phyloP scores from a whole-genome alignment of 208 protist genomes.

The Lotmaria passim region DNA sequence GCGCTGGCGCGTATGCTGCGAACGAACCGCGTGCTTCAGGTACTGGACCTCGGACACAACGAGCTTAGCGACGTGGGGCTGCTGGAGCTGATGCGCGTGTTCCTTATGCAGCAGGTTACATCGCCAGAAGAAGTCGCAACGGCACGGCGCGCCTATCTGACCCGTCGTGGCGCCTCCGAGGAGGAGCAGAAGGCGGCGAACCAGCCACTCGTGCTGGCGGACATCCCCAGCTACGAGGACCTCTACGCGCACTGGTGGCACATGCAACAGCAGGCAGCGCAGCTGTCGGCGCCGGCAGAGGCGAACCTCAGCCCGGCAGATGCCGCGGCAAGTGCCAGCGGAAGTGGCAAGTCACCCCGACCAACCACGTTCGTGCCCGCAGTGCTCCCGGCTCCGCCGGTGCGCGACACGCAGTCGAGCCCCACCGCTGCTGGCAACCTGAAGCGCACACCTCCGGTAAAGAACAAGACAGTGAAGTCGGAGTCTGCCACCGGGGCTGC shows the following conservation, averaged over 20 bases:
- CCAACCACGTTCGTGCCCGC: not conserved
- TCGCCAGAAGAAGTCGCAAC: conserved; percentile 51
- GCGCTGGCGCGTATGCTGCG: conserved; percentile 64
- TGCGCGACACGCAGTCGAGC: conserved; percentile 22
- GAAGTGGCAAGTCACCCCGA: not conserved
- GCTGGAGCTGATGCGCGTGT: conserved; percentile 60
- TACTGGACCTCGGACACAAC: conserved; percentile 87
- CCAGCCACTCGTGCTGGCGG: conserved; percentile 28
- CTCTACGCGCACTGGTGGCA: conserved; percentile 71
- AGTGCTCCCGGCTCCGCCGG: conserved; percentile 14
- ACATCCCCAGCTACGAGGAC: conserved; percentile 76
- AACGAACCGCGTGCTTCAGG: conserved; percentile 61
- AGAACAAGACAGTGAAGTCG: conserved; percentile 25
- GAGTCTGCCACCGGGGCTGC: conserved; percentile 3
- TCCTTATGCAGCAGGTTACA: conserved; percentile 72
- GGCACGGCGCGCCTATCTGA: conserved; percentile 57
- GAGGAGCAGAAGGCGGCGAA: conserved; percentile 53
- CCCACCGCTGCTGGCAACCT: conserved; percentile 19
- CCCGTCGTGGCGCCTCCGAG: conserved; percentile 50
- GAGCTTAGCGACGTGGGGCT: conserved; percentile 74
- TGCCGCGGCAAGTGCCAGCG: not conserved
- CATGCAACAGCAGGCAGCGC: conserved; percentile 28
- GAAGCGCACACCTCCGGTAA: conserved; percentile 28
- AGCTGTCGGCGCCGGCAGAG: not conserved
- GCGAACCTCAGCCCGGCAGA: not conserved